Conservation (phyloP, 2,329 filamentous ascomycete genomes). For the Rachicladosporium sp. region DNA sequence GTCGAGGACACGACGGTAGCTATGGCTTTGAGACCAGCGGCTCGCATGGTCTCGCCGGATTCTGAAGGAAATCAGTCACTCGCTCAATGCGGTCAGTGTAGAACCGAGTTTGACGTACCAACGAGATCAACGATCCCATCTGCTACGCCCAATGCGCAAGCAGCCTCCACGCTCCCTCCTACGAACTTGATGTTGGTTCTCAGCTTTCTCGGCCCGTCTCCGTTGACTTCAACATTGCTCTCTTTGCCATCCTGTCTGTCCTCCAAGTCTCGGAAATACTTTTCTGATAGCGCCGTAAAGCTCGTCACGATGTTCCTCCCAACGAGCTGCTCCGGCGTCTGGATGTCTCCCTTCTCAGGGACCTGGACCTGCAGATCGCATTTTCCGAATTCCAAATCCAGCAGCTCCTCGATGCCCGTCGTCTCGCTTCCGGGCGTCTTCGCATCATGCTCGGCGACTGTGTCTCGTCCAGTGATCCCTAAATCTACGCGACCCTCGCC, state of each 20-base stretch:
- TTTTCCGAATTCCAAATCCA: constrained; percentile 80
- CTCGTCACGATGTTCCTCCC: constrained; percentile 93
- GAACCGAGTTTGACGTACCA: constrained; percentile 45
- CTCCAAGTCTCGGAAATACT: constrained; percentile 77
- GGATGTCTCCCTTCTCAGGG: constrained; percentile 67
- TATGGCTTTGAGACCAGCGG: constrained; percentile 84
- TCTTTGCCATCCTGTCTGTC: constrained; percentile 24
- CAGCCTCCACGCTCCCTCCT: constrained; percentile 92
- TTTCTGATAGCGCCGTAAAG: constrained; percentile 71
- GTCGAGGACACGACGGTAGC: constrained; percentile 83
- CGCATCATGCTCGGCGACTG: constrained; percentile 69
- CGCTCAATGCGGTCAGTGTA: background rate
- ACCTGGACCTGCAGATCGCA: constrained; percentile 96
- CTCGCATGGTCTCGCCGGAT: constrained; percentile 96
- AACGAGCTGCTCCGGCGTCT: constrained; percentile 61
- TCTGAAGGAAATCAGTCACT: constrained; percentile 42
- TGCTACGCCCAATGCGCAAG: constrained; percentile 86
- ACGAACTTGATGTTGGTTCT: constrained; percentile 86
- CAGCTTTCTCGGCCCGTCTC: constrained; percentile 41
- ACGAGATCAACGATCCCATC: constrained; percentile 97
- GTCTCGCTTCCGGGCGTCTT: constrained; percentile 33
- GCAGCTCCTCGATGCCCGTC: constrained; percentile 65
- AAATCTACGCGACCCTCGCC: constrained; percentile 88
- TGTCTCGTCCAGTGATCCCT: constrained; percentile 87
- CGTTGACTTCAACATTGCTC: constrained; percentile 28